Conservation (phyloP, 2,329 filamentous ascomycete species). For the Madurella mycetomatis region DNA sequence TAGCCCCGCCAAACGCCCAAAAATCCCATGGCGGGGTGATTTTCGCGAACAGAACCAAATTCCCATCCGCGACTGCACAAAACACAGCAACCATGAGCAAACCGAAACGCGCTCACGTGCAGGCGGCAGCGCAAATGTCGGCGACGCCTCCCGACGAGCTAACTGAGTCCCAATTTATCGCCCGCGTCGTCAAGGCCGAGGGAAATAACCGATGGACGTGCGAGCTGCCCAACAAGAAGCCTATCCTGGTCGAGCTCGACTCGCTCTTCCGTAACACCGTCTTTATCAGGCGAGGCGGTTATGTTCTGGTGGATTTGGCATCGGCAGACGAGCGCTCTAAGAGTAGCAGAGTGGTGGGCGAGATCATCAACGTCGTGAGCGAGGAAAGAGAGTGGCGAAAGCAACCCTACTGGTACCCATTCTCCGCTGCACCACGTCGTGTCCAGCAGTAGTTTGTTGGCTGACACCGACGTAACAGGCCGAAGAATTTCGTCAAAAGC, state of each 20-base stretch:
- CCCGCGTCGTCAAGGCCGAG: conserved; percentile 73
- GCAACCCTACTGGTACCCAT: conserved; percentile 71
- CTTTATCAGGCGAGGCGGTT: conserved; percentile 87
- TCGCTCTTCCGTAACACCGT: conserved; percentile 85
- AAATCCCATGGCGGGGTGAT: conserved; percentile 12
- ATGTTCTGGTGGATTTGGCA: conserved; percentile 72
- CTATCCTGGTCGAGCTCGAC: conserved; percentile 74
- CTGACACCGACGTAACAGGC: conserved; percentile 49
- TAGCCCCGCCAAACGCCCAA: conserved; percentile 9
- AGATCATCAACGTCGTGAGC: conserved; percentile 88
- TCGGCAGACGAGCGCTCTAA: conserved; percentile 51
- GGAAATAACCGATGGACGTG: conserved; percentile 89
- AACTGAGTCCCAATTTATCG: conserved; percentile 62
- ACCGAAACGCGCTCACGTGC: conserved; percentile 66
- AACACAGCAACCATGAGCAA: conserved; percentile 53
- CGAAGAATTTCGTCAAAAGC: conserved; percentile 70
- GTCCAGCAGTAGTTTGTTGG: neutral
- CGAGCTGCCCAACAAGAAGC: conserved; percentile 61
- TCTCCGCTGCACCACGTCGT: neutral
- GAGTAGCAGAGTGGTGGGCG: conserved; percentile 75
- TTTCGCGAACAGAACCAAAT: neutral
- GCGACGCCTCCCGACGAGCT: conserved; percentile 55
- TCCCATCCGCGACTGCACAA: neutral
- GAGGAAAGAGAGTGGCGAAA: conserved; percentile 93
- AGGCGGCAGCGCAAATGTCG: conserved; percentile 71